Conservation (phyloP, 345 rosid genomes). For the Eucalyptus tenuipes region DNA sequence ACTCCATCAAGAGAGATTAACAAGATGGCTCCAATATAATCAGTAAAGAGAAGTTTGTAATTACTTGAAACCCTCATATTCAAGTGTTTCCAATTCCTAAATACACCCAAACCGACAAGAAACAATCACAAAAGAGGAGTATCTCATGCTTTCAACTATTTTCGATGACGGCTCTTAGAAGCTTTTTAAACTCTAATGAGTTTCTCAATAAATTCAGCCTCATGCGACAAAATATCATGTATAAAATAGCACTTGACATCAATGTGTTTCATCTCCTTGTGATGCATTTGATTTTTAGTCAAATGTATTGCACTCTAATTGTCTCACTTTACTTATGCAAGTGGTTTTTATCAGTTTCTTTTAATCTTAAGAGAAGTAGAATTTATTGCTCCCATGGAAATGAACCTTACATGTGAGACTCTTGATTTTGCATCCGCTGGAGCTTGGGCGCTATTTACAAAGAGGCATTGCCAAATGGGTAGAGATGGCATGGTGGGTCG, state of each 20-base stretch:
- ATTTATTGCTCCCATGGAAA: not conserved
- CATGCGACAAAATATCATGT: too few species aligned
- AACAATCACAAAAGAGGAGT: not conserved
- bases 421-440: not conserved
- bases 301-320: not conserved
- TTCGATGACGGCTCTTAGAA: rapidly evolving
- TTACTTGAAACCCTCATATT: not conserved
- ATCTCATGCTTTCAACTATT: not conserved
- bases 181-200: not conserved
- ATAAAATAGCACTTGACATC: not conserved
- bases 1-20: not conserved
- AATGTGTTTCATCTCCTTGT: not conserved
- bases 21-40: not conserved
- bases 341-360: not conserved
- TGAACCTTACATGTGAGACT: not conserved
- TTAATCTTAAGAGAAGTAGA: not conserved
- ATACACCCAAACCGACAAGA: not conserved
- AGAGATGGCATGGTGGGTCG: not conserved
- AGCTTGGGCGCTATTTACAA: not conserved
- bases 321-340: not conserved
- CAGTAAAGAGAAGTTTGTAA: not conserved
- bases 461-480: not conserved
- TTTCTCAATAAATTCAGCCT: not conserved
- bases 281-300: not conserved
- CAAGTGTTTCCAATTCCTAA: not conserved